Evolutionary conservation across 768 basidiomycete species (phyloP), one percentile per base, ranked within the genome.

Genomic region (Mycena haematopus): DNA sequence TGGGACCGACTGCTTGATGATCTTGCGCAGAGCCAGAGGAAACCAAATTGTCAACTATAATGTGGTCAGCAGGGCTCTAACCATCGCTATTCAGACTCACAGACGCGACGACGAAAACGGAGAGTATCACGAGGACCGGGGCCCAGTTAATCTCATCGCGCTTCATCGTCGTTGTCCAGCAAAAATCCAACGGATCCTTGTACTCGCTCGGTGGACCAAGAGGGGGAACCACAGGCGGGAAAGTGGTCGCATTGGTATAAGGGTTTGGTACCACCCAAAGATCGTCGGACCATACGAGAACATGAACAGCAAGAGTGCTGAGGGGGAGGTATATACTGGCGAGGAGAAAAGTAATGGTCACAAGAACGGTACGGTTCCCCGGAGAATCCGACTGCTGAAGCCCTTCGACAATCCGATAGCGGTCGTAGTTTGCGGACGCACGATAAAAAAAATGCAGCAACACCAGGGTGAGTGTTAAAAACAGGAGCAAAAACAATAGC

Each of bases 131-230:
- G 21, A 91, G 72, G 4, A 84, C 67, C 25, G 86, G 87, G 0
- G 90, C 90, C 65, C 81, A 88, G 70, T 92, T 93, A 62, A 91
- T 75, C 70, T 87, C 79, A 62, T 89, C 85, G 40, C 80, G 78
- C 57, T 82, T 81, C 88, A 92, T 89, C 0, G 90, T 92, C 0
- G 91, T 92, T 4, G 88, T 91, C 77, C 84, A 93, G 72, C 90
- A 92, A 65, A 91, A 91, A 72, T 91, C 88, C 52, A 88, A 68
- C 3, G 89, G 82, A 62, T 84, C 83, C 44, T 85, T 84, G 71
- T 77, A 90, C 67, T 85, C 79, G 56, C 77, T 78, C 0, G 83
- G 22, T 13, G 87, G 83, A 0, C 89, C 89, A 17, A 90, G 72
- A 2, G 85, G 82, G 1, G 80, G 70, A 0, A 86, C 66, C 1